Evolutionary conservation across 495 filamentous ascomycete species (phyloP).

Genomic region (Darksidea phi): DNA sequence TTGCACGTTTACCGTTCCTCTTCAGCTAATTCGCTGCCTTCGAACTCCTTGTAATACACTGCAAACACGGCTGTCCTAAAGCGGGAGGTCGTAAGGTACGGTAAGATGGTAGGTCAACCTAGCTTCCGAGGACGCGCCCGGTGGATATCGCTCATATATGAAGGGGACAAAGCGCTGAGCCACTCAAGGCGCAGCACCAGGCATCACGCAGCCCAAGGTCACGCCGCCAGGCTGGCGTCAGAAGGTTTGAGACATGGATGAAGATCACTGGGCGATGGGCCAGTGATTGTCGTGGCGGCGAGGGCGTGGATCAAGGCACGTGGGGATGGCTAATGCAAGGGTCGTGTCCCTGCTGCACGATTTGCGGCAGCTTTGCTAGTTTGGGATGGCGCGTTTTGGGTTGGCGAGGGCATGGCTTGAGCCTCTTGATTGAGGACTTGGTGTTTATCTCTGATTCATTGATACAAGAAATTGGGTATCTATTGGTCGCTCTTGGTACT

Average conservation of each 20-base stretch:
- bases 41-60: neutral
- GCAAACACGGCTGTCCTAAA: constrained; percentile 14
- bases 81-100: constrained; percentile 23
- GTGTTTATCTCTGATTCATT: no score
- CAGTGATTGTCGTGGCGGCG: constrained; percentile 15
- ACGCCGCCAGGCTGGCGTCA: constrained; percentile 12
- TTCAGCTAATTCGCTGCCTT: constrained; percentile 10
- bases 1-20: neutral
- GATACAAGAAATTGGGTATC: neutral
- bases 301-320: constrained; percentile 7
- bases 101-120: constrained; percentile 1
- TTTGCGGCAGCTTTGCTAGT: neutral
- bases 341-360: constrained; percentile 14
- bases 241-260: constrained; percentile 26
- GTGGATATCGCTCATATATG: neutral
- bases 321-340: constrained; percentile 5
- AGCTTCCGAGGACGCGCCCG: neutral
- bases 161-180: constrained; percentile 10
- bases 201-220: constrained; percentile 15
- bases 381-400: neutral
- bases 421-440: no score
- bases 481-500: neutral
- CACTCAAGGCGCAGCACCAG: constrained; percentile 30
- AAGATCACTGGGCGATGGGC: constrained; percentile 25
- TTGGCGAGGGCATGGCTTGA: neutral